Base-by-base conservation (phyloP, 2,329 filamentous ascomycete genomes). In the Parafenestella ontariensis region DNA sequence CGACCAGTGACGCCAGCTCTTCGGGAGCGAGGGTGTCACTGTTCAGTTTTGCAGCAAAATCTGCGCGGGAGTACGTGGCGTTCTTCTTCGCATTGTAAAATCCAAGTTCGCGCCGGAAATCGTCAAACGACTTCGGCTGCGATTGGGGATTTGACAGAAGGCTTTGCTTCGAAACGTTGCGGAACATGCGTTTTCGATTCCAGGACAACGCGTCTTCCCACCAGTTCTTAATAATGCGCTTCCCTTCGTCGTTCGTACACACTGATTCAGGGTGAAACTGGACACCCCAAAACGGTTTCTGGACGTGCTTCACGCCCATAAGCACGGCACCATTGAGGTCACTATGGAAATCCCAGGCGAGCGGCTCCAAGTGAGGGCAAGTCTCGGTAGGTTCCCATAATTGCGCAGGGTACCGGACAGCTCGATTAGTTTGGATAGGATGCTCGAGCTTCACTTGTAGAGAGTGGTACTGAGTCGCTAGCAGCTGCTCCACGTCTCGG, bases 231-330 rank as follows among this genome's bases (percentile, higher is more conserved):
- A 96, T 80, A 23, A 96, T 80, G 13, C 79, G 77, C 18, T 82
- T 84, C 1, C 89, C 88, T 55, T 84, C 83, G 3, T 81, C 77
- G 34, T 91, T 89, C 3, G 92, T 96, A 72, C 92, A 96, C 13
- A 92, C 85, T 0, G 91, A 96, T 74, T 97, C 92, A 0, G 92
- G 92, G 69, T 96, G 92, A 66, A 95, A 96, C 70, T 96, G 93
- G 17, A 96, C 82, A 0, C 90, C 93, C 88, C 90, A 96, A 59
- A 94, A 90, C 0, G 93, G 92, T 61, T 86, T 88, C 1, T 60
- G 69, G 17, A 72, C 76, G 72, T 96, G 92, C 59, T 82, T 85
- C 15, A 88, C 86, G 0, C 85, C 90, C 91, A 96, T 96, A n/a
- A 95, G 75, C 3, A 92, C 80, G n/a, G 77, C 72, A 1, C 79